Evolutionary conservation across 345 rosid genomes (phyloP).

Genomic region (Alliaria petiolata): DNA sequence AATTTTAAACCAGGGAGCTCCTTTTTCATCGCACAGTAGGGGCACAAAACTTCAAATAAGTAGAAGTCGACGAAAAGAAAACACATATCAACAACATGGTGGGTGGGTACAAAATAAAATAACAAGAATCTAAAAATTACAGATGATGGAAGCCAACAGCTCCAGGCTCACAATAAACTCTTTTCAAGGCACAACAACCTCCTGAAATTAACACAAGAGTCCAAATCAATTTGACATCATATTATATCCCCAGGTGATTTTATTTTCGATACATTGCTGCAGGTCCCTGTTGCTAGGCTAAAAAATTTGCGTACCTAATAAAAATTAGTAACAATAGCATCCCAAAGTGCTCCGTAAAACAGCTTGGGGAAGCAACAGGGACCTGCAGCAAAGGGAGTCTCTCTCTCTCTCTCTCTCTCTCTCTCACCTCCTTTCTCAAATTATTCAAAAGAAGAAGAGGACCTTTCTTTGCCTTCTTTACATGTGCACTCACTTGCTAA

Average conservation of each 20-base stretch:
- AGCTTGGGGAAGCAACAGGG: constrained; percentile 18
- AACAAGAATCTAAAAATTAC: too few species aligned
- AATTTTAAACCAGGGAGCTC: too few species aligned
- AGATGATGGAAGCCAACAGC: neutral
- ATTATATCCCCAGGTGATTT: neutral
- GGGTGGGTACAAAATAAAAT: too few species aligned
- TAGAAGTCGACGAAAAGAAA: too few species aligned
- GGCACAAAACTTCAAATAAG: too few species aligned
- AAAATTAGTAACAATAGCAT: constrained; percentile 9
- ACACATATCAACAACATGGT: too few species aligned
- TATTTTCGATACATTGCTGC: too few species aligned
- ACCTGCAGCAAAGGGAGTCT: constrained; percentile 5
- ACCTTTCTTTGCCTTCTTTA: constrained; percentile 2
- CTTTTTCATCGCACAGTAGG: too few species aligned
- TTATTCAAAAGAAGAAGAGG: neutral
- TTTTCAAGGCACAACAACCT: neutral
- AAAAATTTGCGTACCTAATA: too few species aligned
- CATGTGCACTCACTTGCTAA: constrained; percentile 25
- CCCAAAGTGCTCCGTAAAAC: too few species aligned
- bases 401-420: neutral
- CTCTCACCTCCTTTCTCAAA: neutral
- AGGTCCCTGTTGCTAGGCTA: too few species aligned
- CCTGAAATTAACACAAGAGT: neutral
- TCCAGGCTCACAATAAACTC: neutral
- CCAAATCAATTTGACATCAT: neutral